phyloP scores from a whole-genome alignment of 805 yeast species.

The Sporopachydermia quercuum region DNA sequence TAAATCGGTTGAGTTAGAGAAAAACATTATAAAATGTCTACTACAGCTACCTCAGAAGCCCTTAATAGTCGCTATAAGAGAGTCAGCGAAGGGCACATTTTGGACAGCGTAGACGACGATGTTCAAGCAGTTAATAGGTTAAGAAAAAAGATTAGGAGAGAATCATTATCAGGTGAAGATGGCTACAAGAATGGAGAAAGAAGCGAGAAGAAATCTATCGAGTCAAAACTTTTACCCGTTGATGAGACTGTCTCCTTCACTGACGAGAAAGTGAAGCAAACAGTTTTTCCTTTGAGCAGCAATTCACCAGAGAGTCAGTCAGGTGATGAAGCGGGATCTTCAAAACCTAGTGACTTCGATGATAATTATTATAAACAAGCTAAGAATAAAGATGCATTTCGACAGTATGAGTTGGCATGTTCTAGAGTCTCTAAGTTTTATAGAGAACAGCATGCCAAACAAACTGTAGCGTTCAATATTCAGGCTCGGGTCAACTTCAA shows the following conservation, averaged over 20 bases:
- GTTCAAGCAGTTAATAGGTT: conserved; percentile 9
- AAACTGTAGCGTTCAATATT: conserved; percentile 57
- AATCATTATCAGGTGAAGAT: not conserved
- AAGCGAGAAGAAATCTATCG: not conserved
- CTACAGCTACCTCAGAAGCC: not conserved
- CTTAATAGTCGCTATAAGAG: not conserved
- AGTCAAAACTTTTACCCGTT: not conserved
- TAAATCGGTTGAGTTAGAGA: too few relatives aligned
- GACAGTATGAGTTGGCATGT: conserved; percentile 57
- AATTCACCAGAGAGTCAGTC: not conserved
- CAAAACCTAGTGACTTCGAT: conserved; percentile 8
- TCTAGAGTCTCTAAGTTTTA: conserved; percentile 53
- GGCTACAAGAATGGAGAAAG: not conserved
- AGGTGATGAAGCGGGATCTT: conserved; percentile 5
- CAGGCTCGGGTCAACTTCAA: conserved; percentile 62
- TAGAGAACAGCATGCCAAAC: conserved; percentile 51
- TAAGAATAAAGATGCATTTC: conserved; percentile 26
- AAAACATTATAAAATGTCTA: not conserved
- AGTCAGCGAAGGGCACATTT: conserved; percentile 5
- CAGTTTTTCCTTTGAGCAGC: not conserved
- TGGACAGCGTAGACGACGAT: conserved; percentile 11
- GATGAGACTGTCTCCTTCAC: too few relatives aligned
- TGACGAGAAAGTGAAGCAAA: too few relatives aligned
- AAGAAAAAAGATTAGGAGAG: conserved; percentile 2
- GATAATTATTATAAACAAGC: conserved; percentile 8